A percentile compares a stretch with the other conserved stretches of the same genome.
These are phyloP conservation scores for Didymella pinodella DNA, from an alignment of 2,329 filamentous ascomycete genomes.

Conservation along the genomic window DNA sequence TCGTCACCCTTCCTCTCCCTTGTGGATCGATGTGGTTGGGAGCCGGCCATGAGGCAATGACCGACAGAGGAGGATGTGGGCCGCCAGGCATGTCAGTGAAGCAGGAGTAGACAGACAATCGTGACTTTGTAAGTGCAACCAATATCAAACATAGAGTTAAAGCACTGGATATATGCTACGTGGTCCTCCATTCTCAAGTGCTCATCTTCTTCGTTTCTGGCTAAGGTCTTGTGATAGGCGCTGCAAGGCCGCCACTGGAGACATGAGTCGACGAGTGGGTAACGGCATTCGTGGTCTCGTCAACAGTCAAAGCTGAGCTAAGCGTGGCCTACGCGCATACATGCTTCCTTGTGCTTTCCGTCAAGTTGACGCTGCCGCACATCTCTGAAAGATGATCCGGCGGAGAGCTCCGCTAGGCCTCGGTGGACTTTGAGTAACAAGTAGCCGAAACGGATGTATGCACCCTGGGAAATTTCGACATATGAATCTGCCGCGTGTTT, in stretches of 20 bases:
- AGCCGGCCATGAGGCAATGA: constrained; percentile 1
- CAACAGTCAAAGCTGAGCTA: not conserved
- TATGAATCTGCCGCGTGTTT: not conserved
- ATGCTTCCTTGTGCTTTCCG: not conserved
- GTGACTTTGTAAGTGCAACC: not conserved
- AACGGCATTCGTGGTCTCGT: not conserved
- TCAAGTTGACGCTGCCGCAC: not conserved
- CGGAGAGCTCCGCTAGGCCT: not conserved
- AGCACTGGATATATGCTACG: not conserved
- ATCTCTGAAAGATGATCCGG: not conserved
- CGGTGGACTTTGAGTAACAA: not conserved
- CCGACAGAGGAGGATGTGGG: constrained; percentile 1
- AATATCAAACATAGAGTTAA: not conserved
- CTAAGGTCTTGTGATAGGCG: not conserved
- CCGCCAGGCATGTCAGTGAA: not conserved
- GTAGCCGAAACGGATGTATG: not conserved
- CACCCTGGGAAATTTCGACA: not conserved
- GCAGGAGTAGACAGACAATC: not conserved
- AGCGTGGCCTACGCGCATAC: not conserved
- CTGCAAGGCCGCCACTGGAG: constrained; percentile 1
- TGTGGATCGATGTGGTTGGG: not conserved
- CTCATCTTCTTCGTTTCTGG: constrained; percentile 2
- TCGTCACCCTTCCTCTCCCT: not conserved
- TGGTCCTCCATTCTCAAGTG: not conserved
- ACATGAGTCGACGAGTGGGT: constrained; percentile 3